phyloP scores from a whole-genome alignment of 2,329 filamentous ascomycete species.

The Helotiales sp. region DNA sequence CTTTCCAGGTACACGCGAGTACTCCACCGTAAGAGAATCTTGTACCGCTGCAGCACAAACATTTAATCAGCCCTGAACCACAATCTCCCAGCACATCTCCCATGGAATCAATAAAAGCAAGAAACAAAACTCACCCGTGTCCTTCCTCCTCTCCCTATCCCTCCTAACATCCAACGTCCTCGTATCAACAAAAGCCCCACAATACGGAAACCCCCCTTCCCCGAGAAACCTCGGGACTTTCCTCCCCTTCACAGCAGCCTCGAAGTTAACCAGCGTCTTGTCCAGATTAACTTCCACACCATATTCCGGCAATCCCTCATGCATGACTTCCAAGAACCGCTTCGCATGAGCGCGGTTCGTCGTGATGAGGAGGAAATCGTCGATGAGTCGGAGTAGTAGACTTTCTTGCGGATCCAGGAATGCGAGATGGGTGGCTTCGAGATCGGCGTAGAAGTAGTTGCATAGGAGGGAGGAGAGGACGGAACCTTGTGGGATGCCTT shows the following conservation, averaged over 20 bases:
- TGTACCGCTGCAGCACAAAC: conserved; percentile 53
- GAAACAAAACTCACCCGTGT: conserved; percentile 51
- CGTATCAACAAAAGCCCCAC: conserved; percentile 78
- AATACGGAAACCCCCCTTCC: conserved; percentile 78
- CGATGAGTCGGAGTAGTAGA: conserved; percentile 80
- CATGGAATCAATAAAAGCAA: background rate
- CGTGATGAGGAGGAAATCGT: conserved; percentile 92
- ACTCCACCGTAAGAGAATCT: conserved; percentile 80
- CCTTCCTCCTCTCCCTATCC: conserved; percentile 60
- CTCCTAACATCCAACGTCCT: conserved; percentile 75
- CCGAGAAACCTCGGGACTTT: conserved; percentile 56
- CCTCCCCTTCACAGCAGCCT: conserved; percentile 59
- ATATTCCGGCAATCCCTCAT: conserved; percentile 76
- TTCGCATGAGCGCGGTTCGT: conserved; percentile 68
- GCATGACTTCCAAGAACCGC: conserved; percentile 80
- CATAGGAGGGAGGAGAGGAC: conserved; percentile 85
- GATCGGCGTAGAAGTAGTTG: conserved; percentile 93
- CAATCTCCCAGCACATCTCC: background rate
- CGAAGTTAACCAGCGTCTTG: conserved; percentile 89
- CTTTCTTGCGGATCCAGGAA: conserved; percentile 67
- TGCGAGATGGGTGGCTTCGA: conserved; percentile 71
- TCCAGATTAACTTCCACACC: conserved; percentile 76
- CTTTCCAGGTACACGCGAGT: conserved; percentile 71
- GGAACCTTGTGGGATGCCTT: conserved; percentile 92
- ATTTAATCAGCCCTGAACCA: conserved; percentile 27